Percentiles rank a stretch among this genome's conserved stretches.
Conservation (phyloP, 441 rosid species). For the Dalechampia spathulata region DNA sequence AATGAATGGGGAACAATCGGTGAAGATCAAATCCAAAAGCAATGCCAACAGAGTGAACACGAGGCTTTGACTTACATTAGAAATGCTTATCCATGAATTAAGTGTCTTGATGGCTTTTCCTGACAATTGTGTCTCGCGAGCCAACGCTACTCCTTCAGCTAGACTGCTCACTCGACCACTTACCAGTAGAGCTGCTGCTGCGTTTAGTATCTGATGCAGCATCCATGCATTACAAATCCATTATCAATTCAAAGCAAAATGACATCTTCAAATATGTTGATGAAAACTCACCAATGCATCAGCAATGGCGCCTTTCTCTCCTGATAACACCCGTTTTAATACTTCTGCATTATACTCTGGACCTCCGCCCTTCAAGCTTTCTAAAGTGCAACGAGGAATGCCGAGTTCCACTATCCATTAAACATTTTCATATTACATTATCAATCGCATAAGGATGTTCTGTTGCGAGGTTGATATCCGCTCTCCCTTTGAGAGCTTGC, state of each 20-base stretch:
- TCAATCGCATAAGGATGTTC: background rate
- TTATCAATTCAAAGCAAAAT: too few relatives aligned
- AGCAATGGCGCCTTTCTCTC: conserved; percentile 75
- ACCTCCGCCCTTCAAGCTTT: conserved; percentile 71
- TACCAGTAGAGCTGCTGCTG: conserved; percentile 87
- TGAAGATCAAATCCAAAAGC: conserved; percentile 5
- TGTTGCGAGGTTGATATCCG: background rate
- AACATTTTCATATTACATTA: conserved; percentile 14
- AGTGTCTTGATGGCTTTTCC: conserved; percentile 75
- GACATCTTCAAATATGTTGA: too few relatives aligned
- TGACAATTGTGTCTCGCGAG: conserved; percentile 63
- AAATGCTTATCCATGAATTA: conserved; percentile 48
- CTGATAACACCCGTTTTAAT: conserved; percentile 58
- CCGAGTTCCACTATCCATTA: conserved; percentile 75
- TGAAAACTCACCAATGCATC: conserved; percentile 73
- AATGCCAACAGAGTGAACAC: background rate
- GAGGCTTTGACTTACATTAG: conserved; percentile 35
- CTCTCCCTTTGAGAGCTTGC: background rate
- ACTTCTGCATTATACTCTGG: conserved; percentile 67
- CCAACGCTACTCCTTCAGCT: conserved; percentile 64
- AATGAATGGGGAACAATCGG: background rate
- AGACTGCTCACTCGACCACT: conserved; percentile 46
- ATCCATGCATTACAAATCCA: conserved; percentile 6
- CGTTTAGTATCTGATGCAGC: conserved; percentile 63
- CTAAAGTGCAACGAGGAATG: conserved; percentile 79